A percentile compares a stretch with the other conserved stretches of the same genome.
These are phyloP conservation scores for Escovopsis sp. DNA, from an alignment of 2,329 filamentous ascomycete genomes.

Conservation along the genomic window DNA sequence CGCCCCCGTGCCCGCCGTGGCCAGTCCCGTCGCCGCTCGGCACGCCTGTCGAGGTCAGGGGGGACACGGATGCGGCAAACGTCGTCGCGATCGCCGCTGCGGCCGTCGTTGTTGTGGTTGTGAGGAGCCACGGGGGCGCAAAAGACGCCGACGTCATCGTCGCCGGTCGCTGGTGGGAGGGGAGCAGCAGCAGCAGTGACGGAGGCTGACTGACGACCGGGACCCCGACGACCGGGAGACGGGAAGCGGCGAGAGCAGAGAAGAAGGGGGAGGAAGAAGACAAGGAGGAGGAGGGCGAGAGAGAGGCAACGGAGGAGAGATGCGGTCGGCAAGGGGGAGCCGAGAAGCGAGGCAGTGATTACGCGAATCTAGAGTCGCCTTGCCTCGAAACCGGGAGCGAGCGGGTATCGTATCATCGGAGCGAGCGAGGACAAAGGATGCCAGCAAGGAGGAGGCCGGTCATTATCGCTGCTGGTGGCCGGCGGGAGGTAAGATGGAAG, in stretches of 20 bases:
- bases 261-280: too few relatives aligned
- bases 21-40: slow-evolving; percentile 2
- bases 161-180: slow-evolving; percentile 8
- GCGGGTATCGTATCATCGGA: slow-evolving; percentile 6
- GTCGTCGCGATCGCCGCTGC: slow-evolving; percentile 2
- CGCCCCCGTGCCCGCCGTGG: slow-evolving; percentile 6
- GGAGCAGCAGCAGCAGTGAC: slow-evolving; percentile 8
- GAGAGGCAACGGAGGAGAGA: too few relatives aligned
- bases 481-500: too few relatives aligned
- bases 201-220: slow-evolving; percentile 10
- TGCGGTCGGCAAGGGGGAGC: slow-evolving; percentile 1
- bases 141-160: slow-evolving; percentile 13
- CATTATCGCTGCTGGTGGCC: background rate
- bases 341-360: slow-evolving; percentile 2
- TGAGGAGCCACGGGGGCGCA: slow-evolving; percentile 12
- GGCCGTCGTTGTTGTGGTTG: background rate
- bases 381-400: slow-evolving; percentile 1
- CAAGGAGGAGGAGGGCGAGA: background rate
- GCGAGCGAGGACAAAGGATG: slow-evolving; percentile 1
- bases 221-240: slow-evolving; percentile 6
- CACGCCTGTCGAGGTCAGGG: slow-evolving; percentile 3
- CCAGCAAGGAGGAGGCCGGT: background rate
- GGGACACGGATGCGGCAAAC: slow-evolving; percentile 2
- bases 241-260: background rate
- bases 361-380: slow-evolving; percentile 2